These are phyloP conservation scores for Salix exigua DNA, from an alignment of 345 rosid genomes.

Conservation along the genomic window DNA sequence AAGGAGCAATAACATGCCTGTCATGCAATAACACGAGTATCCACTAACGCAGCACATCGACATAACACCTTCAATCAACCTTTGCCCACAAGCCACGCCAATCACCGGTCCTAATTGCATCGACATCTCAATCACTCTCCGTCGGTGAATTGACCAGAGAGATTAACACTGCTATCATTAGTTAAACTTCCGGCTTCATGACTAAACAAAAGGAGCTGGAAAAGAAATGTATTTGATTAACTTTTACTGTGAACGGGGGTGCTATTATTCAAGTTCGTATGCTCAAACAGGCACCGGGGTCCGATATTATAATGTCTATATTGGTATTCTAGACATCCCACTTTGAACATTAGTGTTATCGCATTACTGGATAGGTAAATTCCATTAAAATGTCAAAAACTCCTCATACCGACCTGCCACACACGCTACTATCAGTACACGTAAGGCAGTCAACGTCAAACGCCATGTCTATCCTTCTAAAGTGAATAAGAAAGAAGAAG, in stretches of 20 bases:
- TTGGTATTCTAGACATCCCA: not conserved
- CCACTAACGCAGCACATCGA: not conserved
- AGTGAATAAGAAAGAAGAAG: not conserved
- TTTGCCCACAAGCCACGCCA: constrained; percentile 2
- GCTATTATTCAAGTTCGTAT: too few species aligned
- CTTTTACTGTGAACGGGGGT: too few species aligned
- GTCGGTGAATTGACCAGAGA: not conserved
- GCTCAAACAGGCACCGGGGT: too few species aligned
- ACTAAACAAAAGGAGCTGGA: not conserved
- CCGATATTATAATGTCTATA: too few species aligned
- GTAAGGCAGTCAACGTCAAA: not conserved
- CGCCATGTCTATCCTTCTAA: too few species aligned
- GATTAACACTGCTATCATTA: not conserved
- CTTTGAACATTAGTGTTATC: not conserved
- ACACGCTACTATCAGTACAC: not conserved
- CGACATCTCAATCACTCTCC: not conserved
- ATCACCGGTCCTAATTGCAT: constrained; percentile 2
- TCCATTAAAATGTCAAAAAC: not conserved
- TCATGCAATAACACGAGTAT: not conserved
- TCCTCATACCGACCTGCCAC: not conserved
- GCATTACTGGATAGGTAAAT: not conserved
- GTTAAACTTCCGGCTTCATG: not conserved
- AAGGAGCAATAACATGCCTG: constrained; percentile 2
- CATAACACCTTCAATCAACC: constrained; percentile 15
- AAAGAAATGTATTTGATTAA: not conserved